These are phyloP conservation scores for Coemansia sp. DNA, from an alignment of 192 early-diverging fungal species.

Conservation along the genomic window DNA sequence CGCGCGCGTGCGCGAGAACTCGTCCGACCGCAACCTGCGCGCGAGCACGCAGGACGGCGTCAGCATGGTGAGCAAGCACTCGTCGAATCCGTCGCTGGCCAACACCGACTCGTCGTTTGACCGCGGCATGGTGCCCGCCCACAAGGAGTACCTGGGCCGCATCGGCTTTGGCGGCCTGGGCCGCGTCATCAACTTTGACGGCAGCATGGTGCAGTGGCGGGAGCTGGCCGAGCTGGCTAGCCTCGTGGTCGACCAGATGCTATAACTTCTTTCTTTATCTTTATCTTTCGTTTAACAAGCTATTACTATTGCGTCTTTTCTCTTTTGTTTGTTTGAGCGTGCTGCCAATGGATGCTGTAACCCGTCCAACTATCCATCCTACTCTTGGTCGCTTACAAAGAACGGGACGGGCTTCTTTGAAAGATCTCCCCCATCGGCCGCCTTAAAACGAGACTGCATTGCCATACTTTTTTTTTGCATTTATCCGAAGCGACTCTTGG, in stretches of 20 bases:
- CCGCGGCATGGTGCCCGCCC: constrained; percentile 45
- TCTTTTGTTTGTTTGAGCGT: too few species aligned
- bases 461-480: too few species aligned
- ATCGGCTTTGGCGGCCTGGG: constrained; percentile 51
- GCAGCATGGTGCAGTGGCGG: constrained; percentile 39
- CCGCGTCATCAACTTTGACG: constrained; percentile 33
- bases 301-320: too few species aligned
- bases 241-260: constrained; percentile 54
- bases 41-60: constrained; percentile 30
- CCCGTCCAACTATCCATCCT: too few species aligned
- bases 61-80: constrained; percentile 49
- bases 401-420: too few species aligned
- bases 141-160: constrained; percentile 38
- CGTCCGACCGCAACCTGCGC: constrained; percentile 13
- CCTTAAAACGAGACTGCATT: too few species aligned
- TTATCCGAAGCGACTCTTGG: too few species aligned
- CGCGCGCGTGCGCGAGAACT: constrained; percentile 38
- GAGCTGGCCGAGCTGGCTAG: constrained; percentile 48
- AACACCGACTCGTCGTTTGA: constrained; percentile 35
- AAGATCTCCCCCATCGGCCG: too few species aligned
- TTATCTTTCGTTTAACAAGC: constrained; percentile 4
- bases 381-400: too few species aligned
- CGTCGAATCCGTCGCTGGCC: constrained; percentile 33
- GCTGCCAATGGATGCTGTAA: too few species aligned
- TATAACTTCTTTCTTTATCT: constrained; percentile 6